Evolutionary conservation across 352 stramenopile species (phyloP), one percentile per base, ranked within the genome.

Genomic region (Thalassiosira ordinaria): DNA sequence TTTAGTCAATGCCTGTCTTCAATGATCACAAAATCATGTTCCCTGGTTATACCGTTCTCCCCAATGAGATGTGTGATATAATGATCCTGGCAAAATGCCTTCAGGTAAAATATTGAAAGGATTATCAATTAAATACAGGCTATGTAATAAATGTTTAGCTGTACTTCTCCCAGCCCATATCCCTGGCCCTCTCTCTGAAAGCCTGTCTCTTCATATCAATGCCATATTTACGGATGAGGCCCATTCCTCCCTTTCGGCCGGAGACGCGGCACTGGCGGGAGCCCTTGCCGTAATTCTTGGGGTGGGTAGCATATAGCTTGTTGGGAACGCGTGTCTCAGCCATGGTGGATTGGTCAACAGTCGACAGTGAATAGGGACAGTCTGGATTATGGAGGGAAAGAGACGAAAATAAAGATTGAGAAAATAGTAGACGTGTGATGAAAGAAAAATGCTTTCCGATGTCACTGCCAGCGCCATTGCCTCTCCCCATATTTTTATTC

Each of bases 121-220:
- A n/a, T 62, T 66, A 35, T 60, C 61, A 62, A 72, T 72, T 72
- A 41, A 57, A 31, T 24, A 68, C 13, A 39, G 49, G 18, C 57
- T 66, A 66, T 44, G 18, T 59, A 35, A 7, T 14, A 24, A 47
- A 63, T 57, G 46, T 77, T 93, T 93, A 94, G 59, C 71, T 91
- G 88, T 93, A 94, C 80, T 94, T 94, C 24, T 67, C 63, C 72
- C 76, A 94, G 64, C 89, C 89, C 79, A 94, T 94, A 44, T 92
- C 88, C 39, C 82, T 63, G 11, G 89, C 89, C 46, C 83, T 87
- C 64, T 94, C 89, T 73, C 89, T 82, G 77, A 94, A 94, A 18
- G 82, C 75, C 75, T 94, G 89, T 85, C 89, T 89, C 84, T 94
- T 94, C 89, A 94, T 94, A 66, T 93, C 82, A 62, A 94, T 94